These are phyloP conservation scores for Wilhelminamyces savonicus DNA, from an alignment of 805 yeast genomes.

Conservation along the genomic window DNA sequence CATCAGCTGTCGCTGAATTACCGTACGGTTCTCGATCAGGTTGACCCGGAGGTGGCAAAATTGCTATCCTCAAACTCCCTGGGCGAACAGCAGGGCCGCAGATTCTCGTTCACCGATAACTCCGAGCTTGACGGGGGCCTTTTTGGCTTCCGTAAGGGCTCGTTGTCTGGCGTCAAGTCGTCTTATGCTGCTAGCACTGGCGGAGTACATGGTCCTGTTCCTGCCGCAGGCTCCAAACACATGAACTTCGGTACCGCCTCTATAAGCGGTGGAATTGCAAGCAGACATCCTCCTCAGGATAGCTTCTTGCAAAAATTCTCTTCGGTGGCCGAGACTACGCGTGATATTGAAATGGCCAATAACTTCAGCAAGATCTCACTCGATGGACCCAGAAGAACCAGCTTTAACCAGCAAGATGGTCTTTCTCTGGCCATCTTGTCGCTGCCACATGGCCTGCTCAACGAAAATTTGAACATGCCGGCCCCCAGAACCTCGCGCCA, in stretches of 20 bases:
- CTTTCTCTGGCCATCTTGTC: conserved; percentile 12
- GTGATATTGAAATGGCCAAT: conserved; percentile 51
- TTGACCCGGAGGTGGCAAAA: conserved; percentile 37
- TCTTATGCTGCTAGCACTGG: conserved; percentile 22
- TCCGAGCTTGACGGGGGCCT: conserved; percentile 28
- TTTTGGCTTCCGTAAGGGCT: conserved; percentile 44
- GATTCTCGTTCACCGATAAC: conserved; percentile 37
- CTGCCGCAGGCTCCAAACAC: conserved; percentile 11
- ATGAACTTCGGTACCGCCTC: conserved; percentile 54
- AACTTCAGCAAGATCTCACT: conserved; percentile 32
- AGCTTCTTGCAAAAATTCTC: conserved; percentile 59
- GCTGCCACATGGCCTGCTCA: conserved; percentile 36
- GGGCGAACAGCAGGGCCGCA: conserved; percentile 14
- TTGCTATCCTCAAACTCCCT: conserved; percentile 13
- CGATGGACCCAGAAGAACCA: conserved; percentile 43
- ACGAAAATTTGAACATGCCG: conserved; percentile 37
- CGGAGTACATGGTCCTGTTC: conserved; percentile 13
- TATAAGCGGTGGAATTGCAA: conserved; percentile 49
- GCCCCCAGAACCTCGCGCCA: conserved; percentile 32
- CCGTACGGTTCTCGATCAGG: conserved; percentile 28
- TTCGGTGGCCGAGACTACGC: conserved; percentile 61
- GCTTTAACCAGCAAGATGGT: conserved; percentile 34
- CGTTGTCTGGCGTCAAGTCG: conserved; percentile 42
- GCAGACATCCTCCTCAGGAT: conserved; percentile 39
- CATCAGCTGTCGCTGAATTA: too few relatives aligned